phyloP scores from a whole-genome alignment of 345 rosid genomes.

The Ceriops tagal region DNA sequence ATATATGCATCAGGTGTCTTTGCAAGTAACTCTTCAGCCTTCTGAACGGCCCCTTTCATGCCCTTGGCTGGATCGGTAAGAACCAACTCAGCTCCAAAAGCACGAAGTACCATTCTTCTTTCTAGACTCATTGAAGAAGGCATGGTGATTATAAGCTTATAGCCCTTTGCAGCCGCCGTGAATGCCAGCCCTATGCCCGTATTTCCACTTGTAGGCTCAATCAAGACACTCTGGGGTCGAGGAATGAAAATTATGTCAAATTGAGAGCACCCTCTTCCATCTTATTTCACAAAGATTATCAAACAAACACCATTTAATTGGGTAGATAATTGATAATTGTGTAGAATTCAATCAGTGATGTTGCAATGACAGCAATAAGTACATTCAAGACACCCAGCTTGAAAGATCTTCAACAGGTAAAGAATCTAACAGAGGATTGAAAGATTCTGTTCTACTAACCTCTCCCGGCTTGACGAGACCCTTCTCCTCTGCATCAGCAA shows the following conservation, averaged over 20 bases:
- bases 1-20: constrained; percentile 71
- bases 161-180: constrained; percentile 78
- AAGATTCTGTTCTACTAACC: constrained; percentile 40
- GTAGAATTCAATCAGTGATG: no score
- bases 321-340: neutral
- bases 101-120: constrained; percentile 77
- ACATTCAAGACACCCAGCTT: constrained; percentile 35
- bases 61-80: constrained; percentile 84
- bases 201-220: constrained; percentile 87
- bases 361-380: constrained; percentile 6
- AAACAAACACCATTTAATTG: neutral
- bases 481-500: constrained; percentile 68
- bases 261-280: constrained; percentile 2
- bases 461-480: constrained; percentile 58
- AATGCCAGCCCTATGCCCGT: constrained; percentile 89
- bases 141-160: constrained; percentile 74
- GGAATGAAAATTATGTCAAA: constrained; percentile 15
- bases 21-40: constrained; percentile 71
- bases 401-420: neutral
- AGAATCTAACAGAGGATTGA: neutral
- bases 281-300: neutral
- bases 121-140: constrained; percentile 87
- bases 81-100: constrained; percentile 77
- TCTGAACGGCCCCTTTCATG: constrained; percentile 82
- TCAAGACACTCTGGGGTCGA: constrained; percentile 50